A percentile compares a stretch with the other conserved stretches of the same genome.
phyloP scores from a whole-genome alignment of 2,329 filamentous ascomycete genomes.

The Karstenula rhodostoma region DNA sequence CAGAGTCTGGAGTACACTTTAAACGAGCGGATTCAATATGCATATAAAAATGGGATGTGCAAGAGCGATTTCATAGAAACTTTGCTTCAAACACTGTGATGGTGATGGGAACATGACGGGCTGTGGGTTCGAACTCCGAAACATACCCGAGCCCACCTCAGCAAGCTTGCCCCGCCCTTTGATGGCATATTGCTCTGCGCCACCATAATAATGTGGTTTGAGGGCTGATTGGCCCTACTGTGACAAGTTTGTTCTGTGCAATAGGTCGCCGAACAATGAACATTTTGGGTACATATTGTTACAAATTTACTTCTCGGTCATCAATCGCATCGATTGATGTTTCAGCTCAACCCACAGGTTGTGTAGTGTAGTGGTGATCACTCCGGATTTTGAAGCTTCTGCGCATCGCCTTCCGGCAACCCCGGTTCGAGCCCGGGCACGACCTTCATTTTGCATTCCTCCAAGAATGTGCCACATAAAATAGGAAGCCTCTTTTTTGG shows the following conservation, averaged over 20 bases:
- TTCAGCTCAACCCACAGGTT: neutral
- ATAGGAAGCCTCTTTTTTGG: no score
- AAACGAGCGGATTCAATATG: no score
- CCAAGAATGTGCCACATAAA: no score
- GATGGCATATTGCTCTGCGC: neutral
- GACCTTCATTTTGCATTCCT: neutral
- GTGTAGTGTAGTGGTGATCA: constrained; percentile 16
- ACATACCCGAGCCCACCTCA: neutral
- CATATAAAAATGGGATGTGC: no score
- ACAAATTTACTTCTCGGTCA: neutral
- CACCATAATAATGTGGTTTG: neutral
- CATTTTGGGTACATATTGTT: neutral
- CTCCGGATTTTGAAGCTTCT: constrained; percentile 12
- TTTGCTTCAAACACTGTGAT: no score
- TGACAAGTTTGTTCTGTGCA: no score
- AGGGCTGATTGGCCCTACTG: neutral
- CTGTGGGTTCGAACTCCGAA: neutral
- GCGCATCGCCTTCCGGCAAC: constrained; percentile 8
- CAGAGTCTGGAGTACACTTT: no score
- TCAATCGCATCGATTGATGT: neutral
- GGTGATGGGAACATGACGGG: no score
- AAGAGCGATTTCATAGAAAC: no score
- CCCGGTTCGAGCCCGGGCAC: constrained; percentile 15
- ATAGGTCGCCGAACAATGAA: no score
- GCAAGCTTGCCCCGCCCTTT: neutral